Base-by-base conservation (phyloP, 1,284 basidiomycete genomes). In the Trichosporon sp. region DNA sequence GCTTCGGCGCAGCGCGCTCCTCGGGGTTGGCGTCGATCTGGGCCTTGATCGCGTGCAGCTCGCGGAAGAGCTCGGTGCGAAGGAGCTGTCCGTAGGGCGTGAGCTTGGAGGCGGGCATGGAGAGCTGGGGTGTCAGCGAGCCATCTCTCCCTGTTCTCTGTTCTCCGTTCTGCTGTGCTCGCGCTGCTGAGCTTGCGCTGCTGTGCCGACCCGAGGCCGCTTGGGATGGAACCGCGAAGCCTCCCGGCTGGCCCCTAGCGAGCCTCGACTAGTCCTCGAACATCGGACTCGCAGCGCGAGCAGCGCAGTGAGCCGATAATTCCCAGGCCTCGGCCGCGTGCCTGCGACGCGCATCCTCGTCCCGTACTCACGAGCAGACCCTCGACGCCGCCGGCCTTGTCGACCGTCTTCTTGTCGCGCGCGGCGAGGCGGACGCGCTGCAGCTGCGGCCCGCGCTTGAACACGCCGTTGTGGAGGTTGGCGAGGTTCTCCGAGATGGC, bases 331-430 rank as follows among this genome's bases (percentile, higher is more conserved):
- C n/a, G n/a, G n/a, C n/a, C n/a, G n/a, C n/a, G n/a, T n/a, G n/a
- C n/a, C n/a, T n/a, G n/a, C n/a, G n/a, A n/a, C n/a, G n/a, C n/a
- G n/a, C n/a, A n/a, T n/a, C n/a, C n/a, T 60, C 60, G 8, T n/a
- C 29, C 15, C 44, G 13, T 18, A 79, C 81, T 74, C 70, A 83
- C 82, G 68, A 83, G 66, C 29, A 79, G 68, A 0, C 79, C 82
- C 76, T 83, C 82, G 23, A 83, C 71, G 13, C 82, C 82, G 56
- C 82, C 82, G 42, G 79, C 78, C 72, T 82, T 80, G 70, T 80
- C 77, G 7, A 82, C 76, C 65, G 73, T 75, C 73, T 76, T 78
- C 42, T 81, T 56, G 60, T 76, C 72, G 65, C 76, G 74, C 68
- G 75, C 74, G 60, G 74, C 73, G 76, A 82, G 78, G 71, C 79